Percentiles rank a stretch among this genome's conserved stretches.
phyloP scores from a whole-genome alignment of 2,329 filamentous ascomycete genomes.

The Emydomyces testavorans region DNA sequence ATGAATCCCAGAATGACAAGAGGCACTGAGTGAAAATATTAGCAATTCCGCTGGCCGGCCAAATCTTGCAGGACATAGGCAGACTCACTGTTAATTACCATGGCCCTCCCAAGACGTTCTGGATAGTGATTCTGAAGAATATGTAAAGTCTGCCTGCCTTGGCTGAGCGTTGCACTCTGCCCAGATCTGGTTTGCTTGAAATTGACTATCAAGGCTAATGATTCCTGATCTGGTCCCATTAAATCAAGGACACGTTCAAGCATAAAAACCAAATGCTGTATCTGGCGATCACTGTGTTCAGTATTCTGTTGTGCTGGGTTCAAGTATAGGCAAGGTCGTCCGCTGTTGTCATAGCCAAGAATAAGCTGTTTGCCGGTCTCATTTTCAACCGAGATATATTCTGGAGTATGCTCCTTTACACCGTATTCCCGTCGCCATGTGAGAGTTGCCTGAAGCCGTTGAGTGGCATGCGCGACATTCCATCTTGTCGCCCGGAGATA shows the following conservation, averaged over 20 bases:
- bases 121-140: constrained; percentile 96
- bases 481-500: constrained; percentile 93
- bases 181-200: constrained; percentile 70
- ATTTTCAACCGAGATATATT: constrained; percentile 87
- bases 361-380: constrained; percentile 93
- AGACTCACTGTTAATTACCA: constrained; percentile 81
- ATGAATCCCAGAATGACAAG: constrained; percentile 91
- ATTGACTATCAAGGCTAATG: constrained; percentile 75
- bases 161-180: constrained; percentile 62
- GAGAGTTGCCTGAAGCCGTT: constrained; percentile 68
- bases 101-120: constrained; percentile 73
- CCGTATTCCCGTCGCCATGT: constrained; percentile 88
- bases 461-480: constrained; percentile 61
- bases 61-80: too few relatives aligned
- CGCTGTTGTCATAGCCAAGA: constrained; percentile 73
- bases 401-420: constrained; percentile 58
- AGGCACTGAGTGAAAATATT: constrained; percentile 48
- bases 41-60: too few relatives aligned
- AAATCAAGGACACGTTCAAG: constrained; percentile 79
- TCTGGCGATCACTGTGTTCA: constrained; percentile 68
- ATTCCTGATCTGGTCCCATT: constrained; percentile 79
- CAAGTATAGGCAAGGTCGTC: constrained; percentile 81
- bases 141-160: constrained; percentile 70
- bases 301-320: constrained; percentile 89
- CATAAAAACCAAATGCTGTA: constrained; percentile 94